Percentiles rank a stretch among this genome's conserved stretches.
Evolutionary conservation across 345 rosid species (phyloP).

Genomic region (Eucalyptus curtisii): DNA sequence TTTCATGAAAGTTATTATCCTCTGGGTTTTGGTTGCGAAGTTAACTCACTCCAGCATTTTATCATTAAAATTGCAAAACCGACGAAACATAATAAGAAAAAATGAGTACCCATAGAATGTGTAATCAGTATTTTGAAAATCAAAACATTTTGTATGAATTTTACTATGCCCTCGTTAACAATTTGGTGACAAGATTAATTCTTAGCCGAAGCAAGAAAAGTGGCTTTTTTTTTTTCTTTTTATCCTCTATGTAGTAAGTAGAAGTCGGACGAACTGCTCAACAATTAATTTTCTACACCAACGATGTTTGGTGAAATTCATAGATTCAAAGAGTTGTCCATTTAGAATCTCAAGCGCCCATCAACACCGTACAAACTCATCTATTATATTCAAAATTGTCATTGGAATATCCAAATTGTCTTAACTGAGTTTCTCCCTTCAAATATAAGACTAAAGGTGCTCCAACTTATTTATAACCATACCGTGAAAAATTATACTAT

Average conservation of each 20-base stretch:
- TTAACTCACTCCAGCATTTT: too few species aligned
- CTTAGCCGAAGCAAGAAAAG: neutral
- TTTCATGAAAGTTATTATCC: too few species aligned
- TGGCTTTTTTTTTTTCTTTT: neutral
- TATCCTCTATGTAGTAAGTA: neutral
- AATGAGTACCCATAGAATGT: too few species aligned
- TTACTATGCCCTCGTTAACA: neutral
- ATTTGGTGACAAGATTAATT: neutral
- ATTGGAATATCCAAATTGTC: neutral
- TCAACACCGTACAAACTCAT: neutral
- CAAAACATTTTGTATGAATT: too few species aligned
- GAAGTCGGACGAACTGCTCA: neutral
- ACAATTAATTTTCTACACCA: neutral
- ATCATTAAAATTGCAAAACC: too few species aligned
- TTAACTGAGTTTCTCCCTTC: neutral
- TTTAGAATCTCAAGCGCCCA: rapidly evolving
- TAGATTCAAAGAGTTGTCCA: neutral
- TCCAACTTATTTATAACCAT: neutral
- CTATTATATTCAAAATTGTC: neutral
- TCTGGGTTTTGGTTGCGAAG: too few species aligned
- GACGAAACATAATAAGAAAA: too few species aligned
- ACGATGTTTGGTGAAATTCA: neutral
- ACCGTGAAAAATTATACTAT: neutral
- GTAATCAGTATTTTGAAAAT: too few species aligned
- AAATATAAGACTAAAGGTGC: neutral